Conservation (phyloP, 805 yeast species). For the Dipodascus albidus region DNA sequence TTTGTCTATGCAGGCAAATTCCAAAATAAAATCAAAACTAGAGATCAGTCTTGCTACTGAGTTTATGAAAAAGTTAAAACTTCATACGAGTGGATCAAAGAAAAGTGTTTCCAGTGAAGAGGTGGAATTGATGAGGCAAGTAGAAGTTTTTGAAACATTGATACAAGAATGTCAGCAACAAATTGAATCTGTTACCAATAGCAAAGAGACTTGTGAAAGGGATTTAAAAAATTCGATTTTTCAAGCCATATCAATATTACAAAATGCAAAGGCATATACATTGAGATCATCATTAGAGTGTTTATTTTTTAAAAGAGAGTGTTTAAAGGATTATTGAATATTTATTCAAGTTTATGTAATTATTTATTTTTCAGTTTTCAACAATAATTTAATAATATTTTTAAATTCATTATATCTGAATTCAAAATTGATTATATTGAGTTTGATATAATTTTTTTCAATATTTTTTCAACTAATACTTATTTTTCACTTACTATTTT, state of each 20-base stretch:
- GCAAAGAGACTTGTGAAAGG: too few species aligned
- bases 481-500: too few species aligned
- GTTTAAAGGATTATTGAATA: neutral
- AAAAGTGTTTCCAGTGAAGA: conserved; percentile 1
- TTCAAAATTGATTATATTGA: too few species aligned
- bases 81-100: conserved; percentile 4
- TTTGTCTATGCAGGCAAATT: too few species aligned
- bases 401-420: too few species aligned
- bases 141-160: conserved; percentile 3
- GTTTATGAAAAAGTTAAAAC: conserved; percentile 1
- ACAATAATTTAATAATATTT: too few species aligned
- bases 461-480: too few species aligned
- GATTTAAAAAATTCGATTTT: conserved; percentile 13
- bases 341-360: neutral
- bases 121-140: conserved; percentile 5
- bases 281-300: neutral
- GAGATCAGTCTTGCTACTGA: conserved; percentile 3
- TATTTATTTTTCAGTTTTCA: too few species aligned
- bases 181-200: too few species aligned
- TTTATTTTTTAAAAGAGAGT: neutral
- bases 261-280: neutral
- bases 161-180: too few species aligned
- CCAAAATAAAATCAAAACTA: too few species aligned
- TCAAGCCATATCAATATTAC: conserved; percentile 10
- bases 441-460: too few species aligned